Evolutionary conservation across 2,329 filamentous ascomycete genomes (phyloP), one percentile per base, ranked within the genome.

Genomic region (Stachybotrys chlorohalonatus): DNA sequence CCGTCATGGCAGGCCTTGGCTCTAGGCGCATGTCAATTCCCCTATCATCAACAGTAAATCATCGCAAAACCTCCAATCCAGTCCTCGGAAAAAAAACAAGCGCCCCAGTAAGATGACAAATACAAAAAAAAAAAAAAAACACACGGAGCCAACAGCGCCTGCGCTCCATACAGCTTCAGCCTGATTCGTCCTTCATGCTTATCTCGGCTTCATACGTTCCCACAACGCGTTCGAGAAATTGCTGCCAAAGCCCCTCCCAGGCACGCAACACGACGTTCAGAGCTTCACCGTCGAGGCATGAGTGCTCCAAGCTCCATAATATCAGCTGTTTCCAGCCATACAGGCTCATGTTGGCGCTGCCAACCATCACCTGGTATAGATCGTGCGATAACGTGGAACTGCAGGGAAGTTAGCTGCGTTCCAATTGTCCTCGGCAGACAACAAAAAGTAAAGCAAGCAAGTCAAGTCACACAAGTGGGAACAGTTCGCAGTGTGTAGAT

Each of bases 311-410:
- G 61, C 83, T 86, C 83, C 83, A 86, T 59, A 79, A 69, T 15
- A 75, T 74, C 24, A 86, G 75, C 67, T 90, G 86, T 64, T 86
- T 85, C 84, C 86, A 88, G 48, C 86, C 86, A 58, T 81, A 81
- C 0, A 91, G 68, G 16, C 77, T 80, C 78, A 90, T 88, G 55
- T 82, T 77, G 11, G 77, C 74, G 49, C 82, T 83, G 51, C 87
- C 87, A 7, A 87, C 78, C 75, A 90, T 83, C 56, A 85, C 78
- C 64, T 91, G 87, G 65, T 90, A 90, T 64, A 90, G 90, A 63
- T 91, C 87, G 59, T 90, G 85, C 1, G 84, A 86, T 48, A 90
- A 75, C 2, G 83, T 83, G 13, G 86, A 89, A 58, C 84, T 88
- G 55, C 24, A 24, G 2, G 24, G 24, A 24, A 24, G 24, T 24